Evolutionary conservation across 495 filamentous ascomycete genomes (phyloP).

Genomic region (Viridothelium virens): DNA sequence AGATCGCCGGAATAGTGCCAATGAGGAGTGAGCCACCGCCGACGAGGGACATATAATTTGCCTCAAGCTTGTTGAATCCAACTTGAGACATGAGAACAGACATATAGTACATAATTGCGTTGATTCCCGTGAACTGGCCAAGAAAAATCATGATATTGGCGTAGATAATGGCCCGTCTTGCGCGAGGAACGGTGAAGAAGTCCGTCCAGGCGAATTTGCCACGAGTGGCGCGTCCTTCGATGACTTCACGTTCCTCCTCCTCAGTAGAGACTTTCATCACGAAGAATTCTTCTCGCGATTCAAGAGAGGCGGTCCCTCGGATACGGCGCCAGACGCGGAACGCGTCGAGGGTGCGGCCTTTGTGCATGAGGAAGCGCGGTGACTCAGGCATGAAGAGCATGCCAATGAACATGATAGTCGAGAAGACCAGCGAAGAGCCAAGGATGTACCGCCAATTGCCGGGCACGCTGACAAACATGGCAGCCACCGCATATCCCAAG

Average conservation of each 20-base stretch:
- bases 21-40: conserved; percentile 51
- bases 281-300: conserved; percentile 52
- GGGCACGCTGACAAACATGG: conserved; percentile 50
- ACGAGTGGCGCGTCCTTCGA: conserved; percentile 24
- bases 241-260: conserved; percentile 38
- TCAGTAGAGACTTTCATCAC: conserved; percentile 51
- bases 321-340: conserved; percentile 56
- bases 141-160: conserved; percentile 57
- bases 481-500: conserved; percentile 53
- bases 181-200: conserved; percentile 52
- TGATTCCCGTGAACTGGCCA: conserved; percentile 55
- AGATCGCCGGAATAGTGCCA: conserved; percentile 51
- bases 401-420: conserved; percentile 50
- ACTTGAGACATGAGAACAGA: conserved; percentile 48
- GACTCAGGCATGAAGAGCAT: conserved; percentile 55
- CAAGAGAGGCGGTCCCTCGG: conserved; percentile 43
- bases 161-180: conserved; percentile 52
- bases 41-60: conserved; percentile 56
- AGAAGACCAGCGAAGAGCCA: conserved; percentile 56
- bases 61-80: conserved; percentile 45
- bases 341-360: conserved; percentile 41
- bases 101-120: conserved; percentile 60
- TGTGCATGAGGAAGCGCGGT: conserved; percentile 53
- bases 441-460: conserved; percentile 60
- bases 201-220: conserved; percentile 50